phyloP scores from a whole-genome alignment of 2,329 filamentous ascomycete species.

The Diaporthe citriasiana region DNA sequence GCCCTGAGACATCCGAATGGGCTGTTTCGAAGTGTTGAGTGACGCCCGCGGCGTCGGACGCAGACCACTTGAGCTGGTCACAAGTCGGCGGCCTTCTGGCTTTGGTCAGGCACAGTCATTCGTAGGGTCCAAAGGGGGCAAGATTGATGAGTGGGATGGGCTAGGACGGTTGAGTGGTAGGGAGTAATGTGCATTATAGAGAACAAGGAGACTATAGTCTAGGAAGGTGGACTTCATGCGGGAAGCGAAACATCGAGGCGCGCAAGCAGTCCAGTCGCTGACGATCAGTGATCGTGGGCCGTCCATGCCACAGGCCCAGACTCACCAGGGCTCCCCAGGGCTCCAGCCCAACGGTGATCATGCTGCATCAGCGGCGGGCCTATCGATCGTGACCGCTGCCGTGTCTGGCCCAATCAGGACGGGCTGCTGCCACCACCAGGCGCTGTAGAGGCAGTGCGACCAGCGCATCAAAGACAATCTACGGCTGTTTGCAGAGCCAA shows the following conservation, averaged over 20 bases:
- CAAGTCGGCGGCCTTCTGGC: slow-evolving; percentile 29
- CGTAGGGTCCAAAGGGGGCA: not conserved
- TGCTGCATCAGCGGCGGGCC: slow-evolving; percentile 29
- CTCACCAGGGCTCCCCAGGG: slow-evolving; percentile 4
- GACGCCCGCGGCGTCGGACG: slow-evolving; percentile 34
- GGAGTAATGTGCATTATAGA: slow-evolving; percentile 27
- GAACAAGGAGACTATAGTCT: slow-evolving; percentile 21
- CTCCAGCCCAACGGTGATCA: slow-evolving; percentile 26
- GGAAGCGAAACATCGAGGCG: slow-evolving; percentile 36
- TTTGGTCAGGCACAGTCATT: slow-evolving; percentile 5
- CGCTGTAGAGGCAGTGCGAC: slow-evolving; percentile 31
- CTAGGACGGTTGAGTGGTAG: slow-evolving; percentile 18
- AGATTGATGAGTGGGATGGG: slow-evolving; percentile 11
- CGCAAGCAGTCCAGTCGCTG: slow-evolving; percentile 23
- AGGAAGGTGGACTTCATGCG: slow-evolving; percentile 28
- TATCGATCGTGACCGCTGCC: slow-evolving; percentile 17
- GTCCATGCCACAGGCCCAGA: slow-evolving; percentile 20
- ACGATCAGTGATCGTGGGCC: slow-evolving; percentile 31
- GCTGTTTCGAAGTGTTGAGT: slow-evolving; percentile 33
- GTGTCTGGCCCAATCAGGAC: slow-evolving; percentile 22
- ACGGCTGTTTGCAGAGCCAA: slow-evolving; percentile 31
- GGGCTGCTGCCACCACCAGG: not conserved
- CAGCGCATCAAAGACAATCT: slow-evolving; percentile 24
- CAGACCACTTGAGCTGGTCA: slow-evolving; percentile 30
- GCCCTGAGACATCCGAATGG: slow-evolving; percentile 35